Percentiles rank a stretch among this genome's conserved stretches.
These are phyloP conservation scores for Dendrobium huoshanense DNA, from an alignment of 106 monocot species.

Conservation along the genomic window DNA sequence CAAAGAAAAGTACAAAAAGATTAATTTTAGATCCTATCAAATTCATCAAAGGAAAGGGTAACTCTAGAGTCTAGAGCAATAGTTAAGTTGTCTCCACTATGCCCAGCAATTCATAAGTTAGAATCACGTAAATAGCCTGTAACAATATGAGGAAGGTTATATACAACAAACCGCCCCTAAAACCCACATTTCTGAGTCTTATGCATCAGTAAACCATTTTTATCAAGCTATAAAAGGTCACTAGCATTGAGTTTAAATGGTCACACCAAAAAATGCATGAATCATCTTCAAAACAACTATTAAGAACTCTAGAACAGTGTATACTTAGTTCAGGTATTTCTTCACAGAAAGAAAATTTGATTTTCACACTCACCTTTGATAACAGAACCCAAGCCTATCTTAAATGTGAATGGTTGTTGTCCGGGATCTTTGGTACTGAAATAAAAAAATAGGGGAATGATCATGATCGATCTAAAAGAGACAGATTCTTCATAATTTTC, in stretches of 20 bases:
- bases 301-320: neutral
- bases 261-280: neutral
- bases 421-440: slow-evolving; percentile 94
- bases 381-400: slow-evolving; percentile 75
- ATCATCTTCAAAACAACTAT: neutral
- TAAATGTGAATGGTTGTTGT: slow-evolving; percentile 84
- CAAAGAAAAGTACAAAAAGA: neutral
- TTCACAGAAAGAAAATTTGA: neutral
- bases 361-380: slow-evolving; percentile 64
- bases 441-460: slow-evolving; percentile 1
- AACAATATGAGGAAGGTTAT: neutral
- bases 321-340: neutral
- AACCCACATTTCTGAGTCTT: neutral
- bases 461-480: neutral
- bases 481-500: neutral
- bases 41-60: neutral
- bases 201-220: neutral
- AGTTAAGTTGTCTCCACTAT: neutral
- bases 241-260: neutral
- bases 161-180: neutral
- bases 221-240: neutral
- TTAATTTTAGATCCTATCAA: neutral
- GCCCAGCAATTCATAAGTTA: neutral
- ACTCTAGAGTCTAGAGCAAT: neutral
- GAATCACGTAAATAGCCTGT: neutral